Evolutionary conservation across 2,329 filamentous ascomycete species (phyloP).

Genomic region (Pseudocercospora macadamiae): DNA sequence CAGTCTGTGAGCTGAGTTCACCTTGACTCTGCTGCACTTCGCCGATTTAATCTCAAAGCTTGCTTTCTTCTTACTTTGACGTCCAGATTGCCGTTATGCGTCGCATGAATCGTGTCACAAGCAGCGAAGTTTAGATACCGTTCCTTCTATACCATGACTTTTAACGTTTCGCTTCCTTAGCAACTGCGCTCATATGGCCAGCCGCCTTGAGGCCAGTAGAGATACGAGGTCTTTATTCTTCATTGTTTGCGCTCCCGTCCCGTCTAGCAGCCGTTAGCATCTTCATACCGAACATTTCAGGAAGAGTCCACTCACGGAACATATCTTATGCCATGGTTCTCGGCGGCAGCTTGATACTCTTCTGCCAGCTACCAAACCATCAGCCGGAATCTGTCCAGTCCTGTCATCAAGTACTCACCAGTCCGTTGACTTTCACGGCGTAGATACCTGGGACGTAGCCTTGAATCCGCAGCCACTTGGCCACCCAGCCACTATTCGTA

Average conservation of each 20-base stretch:
- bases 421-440: constrained; percentile 90
- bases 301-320: constrained; percentile 52
- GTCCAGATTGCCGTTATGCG: too few relatives aligned
- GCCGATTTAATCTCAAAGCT: too few relatives aligned
- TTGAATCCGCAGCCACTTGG: constrained; percentile 93
- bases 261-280: constrained; percentile 19
- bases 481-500: constrained; percentile 86
- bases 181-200: too few relatives aligned
- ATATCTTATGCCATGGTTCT: constrained; percentile 64
- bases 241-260: constrained; percentile 24
- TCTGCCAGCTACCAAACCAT: constrained; percentile 54
- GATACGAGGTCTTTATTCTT: too few relatives aligned
- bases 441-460: constrained; percentile 88
- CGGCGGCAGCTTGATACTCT: constrained; percentile 58
- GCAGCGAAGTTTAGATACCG: too few relatives aligned
- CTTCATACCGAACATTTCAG: neutral
- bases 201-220: too few relatives aligned
- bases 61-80: too few relatives aligned
- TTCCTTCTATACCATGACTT: too few relatives aligned
- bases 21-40: too few relatives aligned
- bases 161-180: too few relatives aligned
- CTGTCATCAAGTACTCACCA: constrained; percentile 49
- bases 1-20: too few relatives aligned
- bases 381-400: constrained; percentile 17
- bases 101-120: too few relatives aligned